A percentile compares a stretch with the other conserved stretches of the same genome.
phyloP scores from a whole-genome alignment of 148 eudicot species.

The Spergularia bocconei region DNA sequence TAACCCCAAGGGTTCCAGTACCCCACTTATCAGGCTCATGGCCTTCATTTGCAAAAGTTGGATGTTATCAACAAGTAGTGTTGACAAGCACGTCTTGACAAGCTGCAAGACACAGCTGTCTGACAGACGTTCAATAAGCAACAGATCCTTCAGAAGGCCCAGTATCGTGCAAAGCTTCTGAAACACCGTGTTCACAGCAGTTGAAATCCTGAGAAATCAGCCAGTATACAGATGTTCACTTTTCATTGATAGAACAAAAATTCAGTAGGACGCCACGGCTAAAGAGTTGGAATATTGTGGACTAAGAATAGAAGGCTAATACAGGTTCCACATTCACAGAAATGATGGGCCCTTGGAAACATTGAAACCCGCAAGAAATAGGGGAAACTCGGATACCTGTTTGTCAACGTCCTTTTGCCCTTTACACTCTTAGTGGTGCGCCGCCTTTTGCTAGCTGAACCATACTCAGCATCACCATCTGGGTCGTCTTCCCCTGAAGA shows the following conservation, averaged over 20 bases:
- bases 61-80: conserved; percentile 84
- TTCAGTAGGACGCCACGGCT: conserved; percentile 9
- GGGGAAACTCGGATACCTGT: conserved; percentile 42
- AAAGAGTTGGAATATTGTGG: background rate
- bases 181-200: conserved; percentile 61
- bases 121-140: conserved; percentile 76
- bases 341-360: background rate
- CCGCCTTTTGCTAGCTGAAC: conserved; percentile 83
- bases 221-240: conserved; percentile 21
- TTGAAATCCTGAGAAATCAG: conserved; percentile 52
- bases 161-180: conserved; percentile 91
- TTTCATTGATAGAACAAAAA: background rate
- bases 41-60: conserved; percentile 96
- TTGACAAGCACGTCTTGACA: conserved; percentile 76
- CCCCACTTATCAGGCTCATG: conserved; percentile 83
- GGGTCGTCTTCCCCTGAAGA: conserved; percentile 68
- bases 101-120: conserved; percentile 97
- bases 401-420: conserved; percentile 57
- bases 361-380: conserved; percentile 5
- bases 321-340: background rate
- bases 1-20: conserved; percentile 28
- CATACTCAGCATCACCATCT: conserved; percentile 60
- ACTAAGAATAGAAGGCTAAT: background rate
- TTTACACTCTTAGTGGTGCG: conserved; percentile 63
- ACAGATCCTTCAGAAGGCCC: conserved; percentile 67